phyloP scores from a whole-genome alignment of 352 stramenopile species.

The Globisporangium spiculum region DNA sequence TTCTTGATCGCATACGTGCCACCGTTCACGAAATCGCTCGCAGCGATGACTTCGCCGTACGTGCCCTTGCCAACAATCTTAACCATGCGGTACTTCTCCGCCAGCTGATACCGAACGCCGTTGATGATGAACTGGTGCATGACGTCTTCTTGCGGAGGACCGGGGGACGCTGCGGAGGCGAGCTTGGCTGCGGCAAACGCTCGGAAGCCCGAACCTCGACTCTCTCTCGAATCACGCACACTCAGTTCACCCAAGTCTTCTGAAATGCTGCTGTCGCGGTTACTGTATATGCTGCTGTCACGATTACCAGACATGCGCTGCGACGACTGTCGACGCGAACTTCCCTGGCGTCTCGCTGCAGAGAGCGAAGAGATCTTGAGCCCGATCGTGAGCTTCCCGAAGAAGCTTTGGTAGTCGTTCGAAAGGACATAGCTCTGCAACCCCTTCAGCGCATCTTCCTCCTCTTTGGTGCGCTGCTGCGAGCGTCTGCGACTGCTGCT shows the following conservation, averaged over 20 bases:
- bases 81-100: conserved; percentile 88
- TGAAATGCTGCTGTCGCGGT: conserved; percentile 6
- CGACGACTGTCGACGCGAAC: conserved; percentile 36
- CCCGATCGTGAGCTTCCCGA: conserved; percentile 69
- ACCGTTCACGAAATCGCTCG: conserved; percentile 80
- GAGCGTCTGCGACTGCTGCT: conserved; percentile 15
- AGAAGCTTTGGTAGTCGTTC: conserved; percentile 84
- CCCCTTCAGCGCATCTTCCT: conserved; percentile 19
- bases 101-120: conserved; percentile 80
- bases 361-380: conserved; percentile 70
- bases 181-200: conserved; percentile 36
- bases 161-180: conserved; percentile 19
- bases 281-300: conserved; percentile 29
- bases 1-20: conserved; percentile 90
- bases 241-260: not conserved
- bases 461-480: conserved; percentile 17
- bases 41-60: conserved; percentile 90
- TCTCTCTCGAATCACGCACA: not conserved
- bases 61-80: conserved; percentile 88
- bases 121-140: conserved; percentile 90
- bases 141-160: conserved; percentile 48
- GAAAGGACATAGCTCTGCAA: conserved; percentile 75
- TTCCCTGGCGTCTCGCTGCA: conserved; percentile 25
- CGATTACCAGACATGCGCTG: conserved; percentile 29
- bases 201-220: conserved; percentile 28